Evolutionary conservation across 805 yeast genomes (phyloP), one percentile per base, ranked within the genome.

Genomic region (Ogataea pini): DNA sequence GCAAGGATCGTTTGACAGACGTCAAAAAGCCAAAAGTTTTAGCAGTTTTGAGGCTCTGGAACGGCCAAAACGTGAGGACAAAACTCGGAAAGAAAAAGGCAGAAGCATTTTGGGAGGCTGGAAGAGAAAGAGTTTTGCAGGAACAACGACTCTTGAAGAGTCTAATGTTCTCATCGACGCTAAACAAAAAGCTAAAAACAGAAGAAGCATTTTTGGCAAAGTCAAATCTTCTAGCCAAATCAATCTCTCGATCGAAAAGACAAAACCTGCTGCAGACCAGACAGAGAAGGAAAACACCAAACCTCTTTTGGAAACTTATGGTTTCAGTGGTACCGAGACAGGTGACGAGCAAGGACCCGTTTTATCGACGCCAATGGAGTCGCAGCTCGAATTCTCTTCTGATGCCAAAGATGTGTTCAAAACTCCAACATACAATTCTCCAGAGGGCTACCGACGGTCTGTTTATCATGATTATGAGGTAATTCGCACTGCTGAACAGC

Each of bases 51-150:
- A 50, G 17, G 33, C 41, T 9, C 18, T 46, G 10, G 33, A 48
- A 19, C 19, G 33, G n/a, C 17, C 34, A 4, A 51, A 49, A 18
- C 42, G 47, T 31, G 48, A 48, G 34, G 49, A 48, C 16, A 33
- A 55, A 48, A 16, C n/a, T 19, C 47, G 51, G 33, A 61, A 58
- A 38, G 63, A 62, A 34, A 62, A 58, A 22, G 51, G 67, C 7
- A 60, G 50, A 44, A 62, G 68, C 43, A 49, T 66, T n/a, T 47
- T 66, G 8, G 49, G 60, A 3, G 49, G 55, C 5, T 66, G 70
- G 70, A 65, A 60, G 32, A 58, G 70, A 51, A 63, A 58, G 42
- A 62, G 67, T 32, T 37, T 62, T 8, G 42, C 58, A 0, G 47
- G 49, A 41, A 54, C 49, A 3, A 52, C 47, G 42, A 49, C 59